Evolutionary conservation across 805 yeast species (phyloP).

Genomic region (Priceomyces melissophilus): DNA sequence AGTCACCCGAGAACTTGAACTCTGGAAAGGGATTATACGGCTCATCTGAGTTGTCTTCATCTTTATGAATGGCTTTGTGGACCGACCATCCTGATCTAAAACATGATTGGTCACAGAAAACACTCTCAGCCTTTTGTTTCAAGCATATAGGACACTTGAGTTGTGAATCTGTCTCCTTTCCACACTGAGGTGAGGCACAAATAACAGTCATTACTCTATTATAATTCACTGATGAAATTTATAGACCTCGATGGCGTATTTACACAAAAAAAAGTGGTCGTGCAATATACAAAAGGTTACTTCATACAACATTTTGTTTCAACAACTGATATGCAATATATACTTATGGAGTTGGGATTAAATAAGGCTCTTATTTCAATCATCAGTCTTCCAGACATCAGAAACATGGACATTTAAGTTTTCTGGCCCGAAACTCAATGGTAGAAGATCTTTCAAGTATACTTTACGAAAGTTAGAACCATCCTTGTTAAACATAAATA

Average conservation of each 20-base stretch:
- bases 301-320: too few species aligned
- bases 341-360: too few species aligned
- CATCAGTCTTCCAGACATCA: too few species aligned
- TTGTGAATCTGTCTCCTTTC: constrained; percentile 68
- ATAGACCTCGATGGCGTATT: too few species aligned
- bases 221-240: too few species aligned
- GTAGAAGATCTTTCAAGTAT: constrained; percentile 64
- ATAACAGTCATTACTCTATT: constrained; percentile 13
- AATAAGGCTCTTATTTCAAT: too few species aligned
- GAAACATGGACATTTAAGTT: constrained; percentile 28
- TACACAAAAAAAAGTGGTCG: too few species aligned
- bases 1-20: constrained; percentile 66
- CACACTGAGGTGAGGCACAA: constrained; percentile 83
- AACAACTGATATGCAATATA: too few species aligned
- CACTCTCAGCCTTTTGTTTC: constrained; percentile 58
- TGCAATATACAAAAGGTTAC: too few species aligned
- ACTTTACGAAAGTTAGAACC: constrained; percentile 43
- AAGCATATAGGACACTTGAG: constrained; percentile 92
- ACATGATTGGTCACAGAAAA: constrained; percentile 82
- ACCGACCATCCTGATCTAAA: constrained; percentile 67
- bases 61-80: constrained; percentile 73
- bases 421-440: constrained; percentile 85
- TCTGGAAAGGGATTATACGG: constrained; percentile 85
- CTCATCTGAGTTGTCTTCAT: constrained; percentile 47
- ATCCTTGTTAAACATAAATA: constrained; percentile 64